Base-by-base conservation (phyloP, 2,329 filamentous ascomycete species). In the Fusarium subglutinans region DNA sequence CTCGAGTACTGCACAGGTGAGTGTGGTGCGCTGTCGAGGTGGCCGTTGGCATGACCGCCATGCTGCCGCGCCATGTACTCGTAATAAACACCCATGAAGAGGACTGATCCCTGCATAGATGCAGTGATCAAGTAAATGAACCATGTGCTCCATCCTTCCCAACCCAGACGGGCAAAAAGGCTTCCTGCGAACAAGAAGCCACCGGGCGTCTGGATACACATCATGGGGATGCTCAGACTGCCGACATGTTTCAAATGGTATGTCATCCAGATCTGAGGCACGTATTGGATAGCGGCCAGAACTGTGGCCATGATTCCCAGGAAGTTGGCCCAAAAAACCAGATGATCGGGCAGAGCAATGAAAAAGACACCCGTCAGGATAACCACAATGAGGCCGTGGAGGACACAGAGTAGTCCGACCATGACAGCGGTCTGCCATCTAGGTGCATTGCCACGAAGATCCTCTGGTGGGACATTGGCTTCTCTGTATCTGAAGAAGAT, bases 201-300 rank as follows among this genome's bases (percentile, higher is more conserved):
- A 2, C 96, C 96, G 0, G 96, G 96, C 0, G 96, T 98, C 82
- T 99, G 96, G 40, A 99, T 98, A 80, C 93, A 93, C 95, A 99
- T 98, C 93, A 98, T 98, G 9, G 94, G 92, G 64, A 99, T 96
- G 79, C 94, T 98, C 77, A 99, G 85, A 81, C 95, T 98, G 62
- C 95, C 95, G 5, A 97, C 93, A 77, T 95, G 92, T 80, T 96
- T 93, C 66, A 98, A 86, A 59, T 87, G 89, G 84, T 94, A 97
- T 1, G 96, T 99, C 59, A 93, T 98, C 84, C 91, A 95, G 73
- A 99, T 97, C 83, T 99, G 96, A 0, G 96, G 96, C 22, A 99
- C 86, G 82, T 98, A 99, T 83, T 99, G 96, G 28, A 98, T 89
- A 1, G 90, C 92, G 1, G 96, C 94, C 10, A 99, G 89, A 3